phyloP scores from a whole-genome alignment of 2,329 filamentous ascomycete species.

The Clarireedia paspali region DNA sequence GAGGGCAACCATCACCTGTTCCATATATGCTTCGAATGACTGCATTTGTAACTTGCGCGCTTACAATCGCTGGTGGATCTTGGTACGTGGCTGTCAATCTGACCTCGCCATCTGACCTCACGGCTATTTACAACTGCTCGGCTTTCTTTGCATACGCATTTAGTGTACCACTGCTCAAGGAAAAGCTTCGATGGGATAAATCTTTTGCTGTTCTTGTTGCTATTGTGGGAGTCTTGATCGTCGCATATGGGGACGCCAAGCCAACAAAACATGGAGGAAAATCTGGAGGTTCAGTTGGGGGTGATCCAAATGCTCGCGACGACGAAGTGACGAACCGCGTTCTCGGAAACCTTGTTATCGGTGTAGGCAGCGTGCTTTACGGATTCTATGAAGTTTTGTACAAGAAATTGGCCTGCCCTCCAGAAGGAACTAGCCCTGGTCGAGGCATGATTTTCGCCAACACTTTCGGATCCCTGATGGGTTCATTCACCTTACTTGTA shows the following conservation, averaged over 20 bases:
- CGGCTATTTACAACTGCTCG: slow-evolving; percentile 98
- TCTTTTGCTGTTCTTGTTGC: slow-evolving; percentile 79
- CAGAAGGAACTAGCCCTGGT: slow-evolving; percentile 75
- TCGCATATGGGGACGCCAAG: slow-evolving; percentile 79
- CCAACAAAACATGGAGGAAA: slow-evolving; percentile 45
- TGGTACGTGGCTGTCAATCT: slow-evolving; percentile 95
- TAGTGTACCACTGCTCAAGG: slow-evolving; percentile 79
- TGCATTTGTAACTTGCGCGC: slow-evolving; percentile 70
- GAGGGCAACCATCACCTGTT: slow-evolving; percentile 44
- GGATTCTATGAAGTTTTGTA: slow-evolving; percentile 97
- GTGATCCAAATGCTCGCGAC: slow-evolving; percentile 29
- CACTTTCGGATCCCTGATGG: slow-evolving; percentile 81
- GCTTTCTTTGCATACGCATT: slow-evolving; percentile 99
- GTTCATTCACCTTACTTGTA: slow-evolving; percentile 74
- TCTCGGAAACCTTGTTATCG: slow-evolving; percentile 86
- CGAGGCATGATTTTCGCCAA: slow-evolving; percentile 96
- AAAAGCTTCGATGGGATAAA: slow-evolving; percentile 79
- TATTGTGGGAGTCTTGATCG: slow-evolving; percentile 83
- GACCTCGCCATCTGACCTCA: slow-evolving; percentile 88
- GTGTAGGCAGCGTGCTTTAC: slow-evolving; percentile 83
- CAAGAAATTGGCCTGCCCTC: slow-evolving; percentile 87
- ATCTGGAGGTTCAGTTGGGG: slow-evolving; percentile 45
- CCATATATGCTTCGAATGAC: slow-evolving; percentile 75
- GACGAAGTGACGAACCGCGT: slow-evolving; percentile 59
- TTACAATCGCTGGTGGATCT: slow-evolving; percentile 84